These are phyloP conservation scores for Croton laevigatus DNA, from an alignment of 441 rosid species.

Conservation along the genomic window DNA sequence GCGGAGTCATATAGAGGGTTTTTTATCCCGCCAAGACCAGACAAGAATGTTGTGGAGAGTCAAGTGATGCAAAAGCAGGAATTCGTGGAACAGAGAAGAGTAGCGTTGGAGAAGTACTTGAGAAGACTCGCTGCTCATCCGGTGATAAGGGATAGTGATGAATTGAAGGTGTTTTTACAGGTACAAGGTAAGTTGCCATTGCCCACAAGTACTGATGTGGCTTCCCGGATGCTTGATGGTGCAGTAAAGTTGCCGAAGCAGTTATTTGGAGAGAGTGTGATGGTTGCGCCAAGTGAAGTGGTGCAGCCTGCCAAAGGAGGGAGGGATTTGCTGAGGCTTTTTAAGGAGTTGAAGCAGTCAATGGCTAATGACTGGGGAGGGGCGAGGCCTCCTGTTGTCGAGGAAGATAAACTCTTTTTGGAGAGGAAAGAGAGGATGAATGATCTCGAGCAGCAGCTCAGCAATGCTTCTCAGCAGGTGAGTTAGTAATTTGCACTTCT, in stretches of 20 bases:
- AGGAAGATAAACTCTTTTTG: constrained; percentile 83
- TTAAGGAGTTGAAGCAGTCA: constrained; percentile 83
- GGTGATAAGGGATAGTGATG: constrained; percentile 67
- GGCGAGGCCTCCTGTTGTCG: constrained; percentile 59
- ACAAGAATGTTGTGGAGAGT: constrained; percentile 80
- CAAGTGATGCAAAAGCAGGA: constrained; percentile 95
- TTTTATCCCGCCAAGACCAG: constrained; percentile 78
- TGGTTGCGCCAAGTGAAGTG: constrained; percentile 61
- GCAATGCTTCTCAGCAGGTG: constrained; percentile 87
- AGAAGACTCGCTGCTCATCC: constrained; percentile 68
- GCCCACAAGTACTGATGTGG: constrained; percentile 68
- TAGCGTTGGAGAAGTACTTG: constrained; percentile 77
- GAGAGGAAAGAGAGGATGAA: constrained; percentile 74
- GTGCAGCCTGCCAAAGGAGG: constrained; percentile 84
- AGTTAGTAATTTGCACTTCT: background rate
- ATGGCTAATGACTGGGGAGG: constrained; percentile 83
- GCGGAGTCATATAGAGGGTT: constrained; percentile 75
- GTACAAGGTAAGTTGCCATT: constrained; percentile 71
- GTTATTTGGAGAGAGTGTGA: constrained; percentile 62
- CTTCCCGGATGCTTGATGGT: constrained; percentile 85
- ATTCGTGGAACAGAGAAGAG: constrained; percentile 82
- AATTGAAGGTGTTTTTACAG: constrained; percentile 69
- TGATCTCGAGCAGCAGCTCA: constrained; percentile 77
- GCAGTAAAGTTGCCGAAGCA: constrained; percentile 79
- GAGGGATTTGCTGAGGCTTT: constrained; percentile 75